Evolutionary conservation across 169 alveolate genomes (phyloP), one percentile per base, ranked within the genome.

Genomic region (Amoebophrya sp.): DNA sequence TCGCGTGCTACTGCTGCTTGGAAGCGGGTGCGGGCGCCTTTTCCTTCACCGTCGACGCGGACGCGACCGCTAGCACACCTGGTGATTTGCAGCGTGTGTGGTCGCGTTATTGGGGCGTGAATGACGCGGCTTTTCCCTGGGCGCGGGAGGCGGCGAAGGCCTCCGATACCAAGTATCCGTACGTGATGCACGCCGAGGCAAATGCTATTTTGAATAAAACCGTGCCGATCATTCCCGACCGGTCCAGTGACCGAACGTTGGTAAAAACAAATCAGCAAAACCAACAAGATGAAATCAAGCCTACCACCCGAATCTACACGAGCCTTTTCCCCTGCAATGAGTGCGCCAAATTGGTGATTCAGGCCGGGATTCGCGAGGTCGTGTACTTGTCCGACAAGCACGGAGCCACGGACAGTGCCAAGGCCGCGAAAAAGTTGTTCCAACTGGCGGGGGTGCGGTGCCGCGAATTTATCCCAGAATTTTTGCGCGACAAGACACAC

Each of bases 131-230:
- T 2, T 66, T 66, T 66, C 83, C 83, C 10, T 66, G 83, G 83
- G 83, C 83, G 83, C 83, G 83, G 10, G 32, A 25, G 10, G 83
- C 83, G 7, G 39, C 83, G 29, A 18, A 1, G 1, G 10, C 2
- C 35, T 25, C 38, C 18, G 83, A 66, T 25, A 66, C 83, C 32
- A 66, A 66, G 83, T 66, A 66, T 25, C 83, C 83, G 35, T 66
- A 66, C 35, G 83, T 66, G 83, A 66, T 66, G 83, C 83, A 66
- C 83, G 83, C 83, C 12, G 83, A 66, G 18, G 83, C 83, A 25
- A 66, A 66, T 25, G 83, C 83, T 7, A 66, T 66, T 25, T 25
- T 66, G 29, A 66, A 66, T 25, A 66, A 7, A 25, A 66, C 83
- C 35, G 83, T 66, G 83, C 83, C 83, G 35, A 66, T 66, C 0